Conservation (phyloP, 805 yeast species). For the Candida suzukii region DNA sequence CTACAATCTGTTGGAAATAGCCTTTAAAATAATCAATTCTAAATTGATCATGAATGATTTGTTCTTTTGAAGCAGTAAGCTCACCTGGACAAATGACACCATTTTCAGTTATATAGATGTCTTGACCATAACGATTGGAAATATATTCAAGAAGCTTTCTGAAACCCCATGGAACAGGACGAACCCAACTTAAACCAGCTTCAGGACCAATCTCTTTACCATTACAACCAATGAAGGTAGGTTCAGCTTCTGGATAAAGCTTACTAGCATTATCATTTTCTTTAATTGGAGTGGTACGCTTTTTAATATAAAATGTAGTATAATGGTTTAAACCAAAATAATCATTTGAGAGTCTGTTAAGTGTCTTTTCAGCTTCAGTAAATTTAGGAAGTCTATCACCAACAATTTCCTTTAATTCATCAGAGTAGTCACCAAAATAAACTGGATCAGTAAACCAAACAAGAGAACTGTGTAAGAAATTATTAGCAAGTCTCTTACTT, state of each 20-base stretch:
- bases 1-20: neutral
- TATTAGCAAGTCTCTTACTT: neutral
- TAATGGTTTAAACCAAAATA: constrained; percentile 1
- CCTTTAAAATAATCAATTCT: constrained; percentile 1
- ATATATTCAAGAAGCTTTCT: neutral
- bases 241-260: neutral
- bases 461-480: neutral
- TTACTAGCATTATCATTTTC: neutral
- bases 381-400: constrained; percentile 1
- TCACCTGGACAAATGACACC: constrained; percentile 1
- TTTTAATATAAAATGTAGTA: neutral
- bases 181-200: constrained; percentile 1
- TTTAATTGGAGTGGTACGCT: neutral
- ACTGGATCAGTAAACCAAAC: constrained; percentile 1
- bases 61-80: neutral
- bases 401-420: neutral
- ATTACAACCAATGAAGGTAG: neutral
- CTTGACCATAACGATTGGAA: neutral
- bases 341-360: neutral
- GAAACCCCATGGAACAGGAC: constrained; percentile 2
- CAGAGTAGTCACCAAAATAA: constrained; percentile 1
- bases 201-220: constrained; percentile 1
- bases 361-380: neutral
- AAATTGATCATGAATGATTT: neutral
- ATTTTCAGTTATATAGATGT: constrained; percentile 1